Evolutionary conservation across 2,329 filamentous ascomycete genomes (phyloP), one percentile per base, ranked within the genome.

Genomic region (Aspergillus luchuensis): DNA sequence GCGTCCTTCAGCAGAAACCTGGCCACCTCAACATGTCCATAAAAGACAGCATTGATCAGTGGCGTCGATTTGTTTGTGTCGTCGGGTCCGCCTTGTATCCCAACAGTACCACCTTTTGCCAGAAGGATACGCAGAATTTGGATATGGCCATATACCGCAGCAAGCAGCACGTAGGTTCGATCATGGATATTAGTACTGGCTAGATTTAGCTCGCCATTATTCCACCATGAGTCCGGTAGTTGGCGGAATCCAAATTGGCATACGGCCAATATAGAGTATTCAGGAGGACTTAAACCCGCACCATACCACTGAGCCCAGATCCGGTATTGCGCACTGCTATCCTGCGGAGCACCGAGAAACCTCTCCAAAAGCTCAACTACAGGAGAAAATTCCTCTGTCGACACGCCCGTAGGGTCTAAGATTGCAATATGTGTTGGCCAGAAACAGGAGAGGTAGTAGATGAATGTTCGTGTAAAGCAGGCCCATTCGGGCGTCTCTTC

Each of bases 231-330:
- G 8, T 10, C n/a, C 8, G 39, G 21, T 15, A 43, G 1, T 17
- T 43, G 28, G 8, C 1, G 7, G 1, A 19, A 5, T 10, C 39
- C 39, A 43, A 8, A 43, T 6, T 0, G 0, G 8, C 39, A 43
- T 4, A 19, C n/a, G 8, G n/a, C n/a, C 8, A 43, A 8, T 2
- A 43, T 21, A 2, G 39, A 21, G 39, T 17, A 4, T 19, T 43
- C 3, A 8, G 2, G 1, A 15, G 39, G 39, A 2, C 4, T 10
- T 11, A 33, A 13, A 7, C 7, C 0, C 0, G 13, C 1, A 19
- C 0, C 1, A 17, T 21, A 17, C 7, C 8, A 19, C 17, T 8
- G 8, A 8, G 39, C 8, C 39, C 39, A 43, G 3, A 21, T 7
- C 0, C n/a, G 39, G 8, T 43, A 21, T 21, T 21, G 39, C 10